Base-by-base conservation (phyloP, 208 protist genomes). In the Jaenimonas drosophilae region DNA sequence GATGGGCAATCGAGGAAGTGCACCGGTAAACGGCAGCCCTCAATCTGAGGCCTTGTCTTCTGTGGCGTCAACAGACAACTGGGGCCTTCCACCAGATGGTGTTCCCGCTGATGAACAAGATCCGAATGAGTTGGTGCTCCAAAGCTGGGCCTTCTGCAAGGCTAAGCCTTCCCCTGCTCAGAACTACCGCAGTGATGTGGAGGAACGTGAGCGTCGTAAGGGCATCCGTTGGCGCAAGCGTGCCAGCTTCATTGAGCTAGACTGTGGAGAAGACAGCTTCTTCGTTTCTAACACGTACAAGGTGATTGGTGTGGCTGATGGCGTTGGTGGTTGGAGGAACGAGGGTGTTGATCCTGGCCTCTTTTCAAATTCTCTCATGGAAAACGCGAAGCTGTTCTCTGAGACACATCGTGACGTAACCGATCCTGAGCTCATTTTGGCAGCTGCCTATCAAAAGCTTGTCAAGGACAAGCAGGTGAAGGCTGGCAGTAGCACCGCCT, bases 241-340 rank as follows among this genome's bases (percentile, higher is more conserved):
- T 2, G 59, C 77, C 1, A 88, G 76, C 49, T 96, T 91, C 42
- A 74, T 94, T 37, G 89, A 91, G 61, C 67, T 94, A 12, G 82
- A 96, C 80, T 96, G 89, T 54, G 89, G 89, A 17, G 89, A 96
- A 43, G 89, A 96, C 60, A 91, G 78, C 54, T 96, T 96, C 69
- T 93, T 96, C 41, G 86, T 96, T 23, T 64, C 82, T 19, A 93
- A 93, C 64, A 92, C 72, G 31, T 89, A 91, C 64, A 89, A 85
- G 59, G 79, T 78, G 26, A 81, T 95, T 49, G 90, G 87, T 19
- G 79, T 96, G 25, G 87, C 90, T 3, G 91, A 96, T 54, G 91
- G 91, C 42, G 88, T 96, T 4, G 91, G 91, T 19, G 88, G 84
- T 16, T 96, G 91, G 88, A 64, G 73, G 17, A 62, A 73, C 41